Evolutionary conservation across 2,329 filamentous ascomycete genomes (phyloP).

Genomic region (Gnomoniopsis sp.): DNA sequence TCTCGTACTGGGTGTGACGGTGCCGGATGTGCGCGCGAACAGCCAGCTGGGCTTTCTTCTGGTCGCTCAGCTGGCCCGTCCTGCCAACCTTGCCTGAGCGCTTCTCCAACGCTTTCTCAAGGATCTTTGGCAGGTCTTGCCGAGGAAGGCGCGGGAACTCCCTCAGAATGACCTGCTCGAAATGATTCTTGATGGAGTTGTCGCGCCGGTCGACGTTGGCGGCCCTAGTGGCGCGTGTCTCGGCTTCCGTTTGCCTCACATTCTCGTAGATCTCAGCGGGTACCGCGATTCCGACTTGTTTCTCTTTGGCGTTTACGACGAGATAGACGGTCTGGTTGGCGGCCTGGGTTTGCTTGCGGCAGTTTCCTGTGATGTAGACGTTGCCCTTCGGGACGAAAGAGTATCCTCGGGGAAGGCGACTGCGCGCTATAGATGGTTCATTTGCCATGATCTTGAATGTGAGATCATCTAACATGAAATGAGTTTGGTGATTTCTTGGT

Average conservation of each 20-base stretch:
- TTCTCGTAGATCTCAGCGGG: constrained; percentile 29
- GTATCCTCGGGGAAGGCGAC: constrained; percentile 36
- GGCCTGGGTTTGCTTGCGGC: constrained; percentile 34
- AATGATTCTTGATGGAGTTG: constrained; percentile 26
- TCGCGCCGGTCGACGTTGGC: constrained; percentile 33
- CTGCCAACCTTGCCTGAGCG: constrained; percentile 45
- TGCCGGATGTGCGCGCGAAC: constrained; percentile 49
- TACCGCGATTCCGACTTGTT: constrained; percentile 36
- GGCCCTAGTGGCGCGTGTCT: constrained; percentile 30
- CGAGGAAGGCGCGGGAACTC: constrained; percentile 40
- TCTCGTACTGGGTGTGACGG: constrained; percentile 44
- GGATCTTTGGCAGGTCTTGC: constrained; percentile 29
- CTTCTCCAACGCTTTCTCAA: constrained; percentile 42
- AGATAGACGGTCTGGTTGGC: constrained; percentile 32
- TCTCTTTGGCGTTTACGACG: constrained; percentile 26
- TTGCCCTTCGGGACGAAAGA: constrained; percentile 39
- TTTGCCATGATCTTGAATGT: not conserved
- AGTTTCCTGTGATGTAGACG: constrained; percentile 38
- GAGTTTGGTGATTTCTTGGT: no score
- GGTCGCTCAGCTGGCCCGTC: constrained; percentile 33
- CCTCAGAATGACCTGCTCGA: constrained; percentile 31
- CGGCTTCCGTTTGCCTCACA: constrained; percentile 27
- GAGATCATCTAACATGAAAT: no score
- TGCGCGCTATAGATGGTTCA: constrained; percentile 3
- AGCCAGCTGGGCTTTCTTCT: constrained; percentile 40